Evolutionary conservation across 176 grass and related monocot genomes (phyloP).

Genomic region (Lolium perenne): DNA sequence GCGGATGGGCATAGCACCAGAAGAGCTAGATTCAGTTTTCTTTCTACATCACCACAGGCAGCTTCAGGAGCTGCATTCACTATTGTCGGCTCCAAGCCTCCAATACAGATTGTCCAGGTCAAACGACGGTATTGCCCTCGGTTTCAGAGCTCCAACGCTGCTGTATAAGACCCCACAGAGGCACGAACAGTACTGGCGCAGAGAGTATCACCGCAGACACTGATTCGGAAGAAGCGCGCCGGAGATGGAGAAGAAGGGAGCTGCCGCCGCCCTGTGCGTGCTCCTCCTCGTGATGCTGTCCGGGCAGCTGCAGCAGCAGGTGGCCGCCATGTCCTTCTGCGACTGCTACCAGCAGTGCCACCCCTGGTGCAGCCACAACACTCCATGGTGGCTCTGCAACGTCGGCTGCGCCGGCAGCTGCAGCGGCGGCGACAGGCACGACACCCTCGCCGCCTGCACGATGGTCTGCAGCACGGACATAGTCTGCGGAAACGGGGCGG

Average conservation of each 20-base stretch:
- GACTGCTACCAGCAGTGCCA: neutral
- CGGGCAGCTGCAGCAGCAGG: neutral
- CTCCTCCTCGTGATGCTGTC: neutral
- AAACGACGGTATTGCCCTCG: neutral
- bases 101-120: neutral
- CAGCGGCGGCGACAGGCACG: neutral
- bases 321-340: conserved; percentile 21
- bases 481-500: neutral
- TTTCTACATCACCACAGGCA: neutral
- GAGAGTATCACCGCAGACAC: too few relatives aligned
- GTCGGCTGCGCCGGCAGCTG: neutral
- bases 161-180: too few relatives aligned
- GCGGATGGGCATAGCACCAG: neutral
- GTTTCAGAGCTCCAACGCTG: too few relatives aligned
- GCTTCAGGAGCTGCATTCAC: neutral
- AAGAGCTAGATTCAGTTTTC: neutral
- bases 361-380: neutral
- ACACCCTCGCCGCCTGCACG: neutral
- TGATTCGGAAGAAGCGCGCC: neutral
- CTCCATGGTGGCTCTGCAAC: neutral
- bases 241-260: neutral
- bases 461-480: neutral
- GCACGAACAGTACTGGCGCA: too few relatives aligned
- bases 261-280: neutral
- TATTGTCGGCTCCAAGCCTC: neutral